A percentile compares a stretch with the other conserved stretches of the same genome.
phyloP scores from a whole-genome alignment of 2,329 filamentous ascomycete genomes.

The Hortaea sp. region DNA sequence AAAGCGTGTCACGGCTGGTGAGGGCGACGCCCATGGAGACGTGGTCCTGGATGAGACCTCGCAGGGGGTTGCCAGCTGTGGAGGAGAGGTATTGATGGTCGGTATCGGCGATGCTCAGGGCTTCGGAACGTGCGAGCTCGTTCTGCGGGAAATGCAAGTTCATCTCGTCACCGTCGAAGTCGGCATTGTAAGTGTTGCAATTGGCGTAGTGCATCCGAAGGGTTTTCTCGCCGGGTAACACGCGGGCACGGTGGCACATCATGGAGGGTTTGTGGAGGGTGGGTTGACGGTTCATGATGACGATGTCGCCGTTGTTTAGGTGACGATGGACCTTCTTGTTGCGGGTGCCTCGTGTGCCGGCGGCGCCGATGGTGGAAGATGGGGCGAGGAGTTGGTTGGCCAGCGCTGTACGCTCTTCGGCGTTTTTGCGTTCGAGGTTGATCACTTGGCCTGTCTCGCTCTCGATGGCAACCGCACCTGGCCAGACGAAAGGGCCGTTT shows the following conservation, averaged over 20 bases:
- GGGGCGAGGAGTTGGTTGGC: slow-evolving; percentile 89
- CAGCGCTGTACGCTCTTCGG: slow-evolving; percentile 76
- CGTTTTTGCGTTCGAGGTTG: slow-evolving; percentile 74
- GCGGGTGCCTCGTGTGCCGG: slow-evolving; percentile 58
- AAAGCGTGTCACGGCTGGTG: slow-evolving; percentile 85
- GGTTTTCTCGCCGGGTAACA: slow-evolving; percentile 88
- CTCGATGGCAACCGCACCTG: slow-evolving; percentile 86
- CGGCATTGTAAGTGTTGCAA: slow-evolving; percentile 98
- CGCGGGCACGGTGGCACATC: slow-evolving; percentile 91
- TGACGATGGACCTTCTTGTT: slow-evolving; percentile 97
- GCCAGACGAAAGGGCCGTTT: slow-evolving; percentile 89
- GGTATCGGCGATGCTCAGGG: slow-evolving; percentile 85
- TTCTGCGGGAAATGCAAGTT: slow-evolving; percentile 99
- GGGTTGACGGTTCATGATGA: slow-evolving; percentile 97
- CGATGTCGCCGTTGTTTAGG: slow-evolving; percentile 90
- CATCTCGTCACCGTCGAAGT: slow-evolving; percentile 99
- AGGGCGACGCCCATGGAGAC: slow-evolving; percentile 88
- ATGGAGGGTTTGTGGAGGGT: slow-evolving; percentile 98
- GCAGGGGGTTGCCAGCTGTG: slow-evolving; percentile 83
- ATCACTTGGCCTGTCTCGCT: slow-evolving; percentile 90
- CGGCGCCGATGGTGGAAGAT: slow-evolving; percentile 31
- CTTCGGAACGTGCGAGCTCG: slow-evolving; percentile 85
- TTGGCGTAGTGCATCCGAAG: slow-evolving; percentile 99
- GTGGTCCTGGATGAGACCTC: slow-evolving; percentile 97
- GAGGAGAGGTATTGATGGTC: slow-evolving; percentile 95